Conservation (phyloP, 1,284 basidiomycete species). For the Malassezia dermatis region DNA sequence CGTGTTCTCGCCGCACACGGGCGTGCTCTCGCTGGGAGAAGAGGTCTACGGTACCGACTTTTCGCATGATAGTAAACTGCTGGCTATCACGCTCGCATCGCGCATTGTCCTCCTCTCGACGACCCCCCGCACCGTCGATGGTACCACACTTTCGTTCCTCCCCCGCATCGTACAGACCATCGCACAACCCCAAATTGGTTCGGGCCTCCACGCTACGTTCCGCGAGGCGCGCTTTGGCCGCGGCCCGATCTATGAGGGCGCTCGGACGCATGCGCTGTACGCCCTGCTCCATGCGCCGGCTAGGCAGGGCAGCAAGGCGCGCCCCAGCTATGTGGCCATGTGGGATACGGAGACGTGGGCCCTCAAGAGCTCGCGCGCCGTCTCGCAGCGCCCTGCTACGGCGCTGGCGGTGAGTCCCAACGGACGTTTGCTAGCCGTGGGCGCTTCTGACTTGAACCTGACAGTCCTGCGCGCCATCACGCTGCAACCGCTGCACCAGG, state of each 20-base stretch:
- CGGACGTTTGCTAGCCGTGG: constrained; percentile 72
- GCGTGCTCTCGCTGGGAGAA: constrained; percentile 18
- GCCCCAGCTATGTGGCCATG: constrained; percentile 38
- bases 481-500: constrained; percentile 67
- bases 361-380: constrained; percentile 29
- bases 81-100: constrained; percentile 31
- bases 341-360: constrained; percentile 44
- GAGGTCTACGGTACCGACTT: constrained; percentile 44
- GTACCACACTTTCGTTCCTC: neutral
- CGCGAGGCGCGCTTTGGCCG: constrained; percentile 24
- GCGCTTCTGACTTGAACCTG: constrained; percentile 75
- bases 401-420: constrained; percentile 51
- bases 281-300: constrained; percentile 21
- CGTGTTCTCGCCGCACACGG: constrained; percentile 21
- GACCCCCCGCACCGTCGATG: constrained; percentile 13
- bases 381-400: constrained; percentile 40
- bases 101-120: constrained; percentile 34
- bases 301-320: constrained; percentile 30
- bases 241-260: neutral
- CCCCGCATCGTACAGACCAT: constrained; percentile 13
- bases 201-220: constrained; percentile 14
- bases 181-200: constrained; percentile 11
- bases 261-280: constrained; percentile 3
- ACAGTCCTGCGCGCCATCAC: constrained; percentile 72
- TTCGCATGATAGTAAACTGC: constrained; percentile 31